These are phyloP conservation scores for Mimosa pudica DNA, from an alignment of 306 rosid genomes.

Conservation along the genomic window DNA sequence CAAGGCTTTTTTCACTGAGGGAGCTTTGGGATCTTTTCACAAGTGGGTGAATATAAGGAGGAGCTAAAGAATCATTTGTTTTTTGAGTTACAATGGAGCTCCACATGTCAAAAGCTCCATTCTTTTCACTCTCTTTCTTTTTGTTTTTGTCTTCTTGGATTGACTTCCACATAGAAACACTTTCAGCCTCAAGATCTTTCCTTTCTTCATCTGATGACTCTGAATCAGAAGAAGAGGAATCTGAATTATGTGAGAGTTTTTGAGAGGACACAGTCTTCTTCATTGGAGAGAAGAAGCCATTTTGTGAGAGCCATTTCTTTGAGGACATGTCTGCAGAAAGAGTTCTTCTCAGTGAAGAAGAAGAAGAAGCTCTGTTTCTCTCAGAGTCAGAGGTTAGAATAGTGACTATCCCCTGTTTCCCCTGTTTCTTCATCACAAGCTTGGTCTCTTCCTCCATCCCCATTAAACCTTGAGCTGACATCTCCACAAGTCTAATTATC, in stretches of 20 bases:
- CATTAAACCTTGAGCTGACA: constrained; percentile 39
- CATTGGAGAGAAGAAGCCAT: constrained; percentile 49
- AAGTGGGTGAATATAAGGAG: constrained; percentile 84
- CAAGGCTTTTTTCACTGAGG: constrained; percentile 65
- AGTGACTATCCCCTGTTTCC: constrained; percentile 76
- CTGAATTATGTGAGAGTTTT: constrained; percentile 33
- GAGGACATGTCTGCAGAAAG: constrained; percentile 98
- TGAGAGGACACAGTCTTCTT: constrained; percentile 61
- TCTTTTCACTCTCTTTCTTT: constrained; percentile 34
- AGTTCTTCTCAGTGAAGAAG: constrained; percentile 67
- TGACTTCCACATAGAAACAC: constrained; percentile 47
- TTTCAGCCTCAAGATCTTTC: constrained; percentile 16
- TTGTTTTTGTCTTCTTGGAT: constrained; percentile 39
- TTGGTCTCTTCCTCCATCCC: constrained; percentile 36
- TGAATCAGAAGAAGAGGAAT: constrained; percentile 38
- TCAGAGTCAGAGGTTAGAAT: constrained; percentile 57
- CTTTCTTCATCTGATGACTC: constrained; percentile 28
- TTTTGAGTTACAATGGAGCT: constrained; percentile 56
- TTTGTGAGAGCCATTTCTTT: constrained; percentile 66
- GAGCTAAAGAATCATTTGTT: constrained; percentile 36
- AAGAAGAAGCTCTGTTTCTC: constrained; percentile 28
- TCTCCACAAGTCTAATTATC: constrained; percentile 36
- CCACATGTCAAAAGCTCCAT: constrained; percentile 50
- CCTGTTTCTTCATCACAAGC: constrained; percentile 50
- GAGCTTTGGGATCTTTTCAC: constrained; percentile 59